Evolutionary conservation across 2,329 filamentous ascomycete species (phyloP).

Genomic region (Bertia moriformis): DNA sequence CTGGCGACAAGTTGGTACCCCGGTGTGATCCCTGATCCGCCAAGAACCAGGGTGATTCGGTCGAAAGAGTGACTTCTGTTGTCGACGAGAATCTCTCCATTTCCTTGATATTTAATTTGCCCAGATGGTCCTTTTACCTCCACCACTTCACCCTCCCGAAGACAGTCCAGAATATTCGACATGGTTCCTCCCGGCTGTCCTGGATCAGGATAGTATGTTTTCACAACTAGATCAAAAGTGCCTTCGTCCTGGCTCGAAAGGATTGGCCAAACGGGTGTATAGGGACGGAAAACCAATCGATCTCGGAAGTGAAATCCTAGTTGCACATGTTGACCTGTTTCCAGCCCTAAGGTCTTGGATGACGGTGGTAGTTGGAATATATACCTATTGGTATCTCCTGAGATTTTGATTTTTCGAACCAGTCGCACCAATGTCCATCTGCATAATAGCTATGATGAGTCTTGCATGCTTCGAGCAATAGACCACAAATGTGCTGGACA

Average conservation of each 20-base stretch:
- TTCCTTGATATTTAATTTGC: conserved; percentile 30
- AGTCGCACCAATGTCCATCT: conserved; percentile 22
- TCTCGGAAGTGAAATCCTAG: conserved; percentile 35
- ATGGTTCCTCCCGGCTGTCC: conserved; percentile 35
- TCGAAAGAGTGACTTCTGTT: conserved; percentile 22
- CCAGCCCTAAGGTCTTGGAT: conserved; percentile 25
- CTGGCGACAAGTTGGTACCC: conserved; percentile 89
- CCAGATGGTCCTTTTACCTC: conserved; percentile 35
- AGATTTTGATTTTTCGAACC: conserved; percentile 18
- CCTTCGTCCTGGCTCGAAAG: conserved; percentile 19
- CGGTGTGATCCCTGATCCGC: conserved; percentile 90
- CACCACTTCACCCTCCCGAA: conserved; percentile 28
- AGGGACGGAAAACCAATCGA: conserved; percentile 31
- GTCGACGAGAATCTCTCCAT: conserved; percentile 28
- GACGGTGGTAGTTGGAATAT: conserved; percentile 26
- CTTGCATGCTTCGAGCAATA: not conserved
- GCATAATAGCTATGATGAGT: conserved; percentile 14
- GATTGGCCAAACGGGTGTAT: conserved; percentile 32
- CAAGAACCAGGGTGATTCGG: conserved; percentile 67
- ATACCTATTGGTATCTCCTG: conserved; percentile 26
- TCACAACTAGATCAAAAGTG: conserved; percentile 31
- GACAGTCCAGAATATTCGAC: conserved; percentile 33
- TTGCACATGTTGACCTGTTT: conserved; percentile 35
- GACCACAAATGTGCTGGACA: too few species aligned
- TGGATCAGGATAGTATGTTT: conserved; percentile 32